phyloP scores from a whole-genome alignment of 1,139 yeast genomes.

The Pichia sp. region DNA sequence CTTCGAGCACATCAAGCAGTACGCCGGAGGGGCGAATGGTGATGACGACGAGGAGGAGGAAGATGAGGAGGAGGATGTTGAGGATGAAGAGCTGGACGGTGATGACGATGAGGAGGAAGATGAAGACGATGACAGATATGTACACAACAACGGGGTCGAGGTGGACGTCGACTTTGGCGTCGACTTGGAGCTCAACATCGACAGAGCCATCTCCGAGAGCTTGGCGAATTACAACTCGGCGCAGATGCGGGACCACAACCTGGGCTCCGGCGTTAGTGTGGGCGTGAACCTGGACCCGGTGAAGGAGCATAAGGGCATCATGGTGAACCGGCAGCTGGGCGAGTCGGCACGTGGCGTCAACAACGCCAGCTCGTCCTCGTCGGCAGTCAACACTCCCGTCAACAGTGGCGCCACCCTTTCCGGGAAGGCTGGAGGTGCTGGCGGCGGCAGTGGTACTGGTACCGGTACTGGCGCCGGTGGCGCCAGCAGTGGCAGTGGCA shows the following conservation, averaged over 20 bases:
- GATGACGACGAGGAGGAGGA: conserved; percentile 7
- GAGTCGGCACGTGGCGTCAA: not conserved
- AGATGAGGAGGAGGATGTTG: not conserved
- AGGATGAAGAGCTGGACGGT: conserved; percentile 14
- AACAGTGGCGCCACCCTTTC: not conserved
- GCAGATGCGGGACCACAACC: not conserved
- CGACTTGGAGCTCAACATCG: conserved; percentile 23
- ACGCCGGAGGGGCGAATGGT: conserved; percentile 13
- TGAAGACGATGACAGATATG: conserved; percentile 12
- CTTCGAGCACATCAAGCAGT: conserved; percentile 28
- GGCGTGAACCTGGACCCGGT: not conserved
- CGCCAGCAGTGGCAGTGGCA: not conserved
- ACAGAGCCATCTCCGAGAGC: conserved; percentile 10
- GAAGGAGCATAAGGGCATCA: not conserved
- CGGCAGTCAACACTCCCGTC: not conserved
- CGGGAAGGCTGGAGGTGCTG: too few relatives aligned
- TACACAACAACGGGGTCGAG: not conserved
- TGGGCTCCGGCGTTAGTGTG: not conserved
- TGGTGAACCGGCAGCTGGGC: not conserved
- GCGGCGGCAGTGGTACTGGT: too few relatives aligned
- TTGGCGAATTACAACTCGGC: conserved; percentile 5
- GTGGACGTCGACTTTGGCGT: conserved; percentile 5
- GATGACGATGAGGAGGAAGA: conserved; percentile 15
- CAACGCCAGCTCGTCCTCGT: not conserved
- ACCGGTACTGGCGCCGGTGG: too few relatives aligned